Evolutionary conservation across 352 stramenopile species (phyloP), one percentile per base, ranked within the genome.

Genomic region (Globisporangium uncinulatum): DNA sequence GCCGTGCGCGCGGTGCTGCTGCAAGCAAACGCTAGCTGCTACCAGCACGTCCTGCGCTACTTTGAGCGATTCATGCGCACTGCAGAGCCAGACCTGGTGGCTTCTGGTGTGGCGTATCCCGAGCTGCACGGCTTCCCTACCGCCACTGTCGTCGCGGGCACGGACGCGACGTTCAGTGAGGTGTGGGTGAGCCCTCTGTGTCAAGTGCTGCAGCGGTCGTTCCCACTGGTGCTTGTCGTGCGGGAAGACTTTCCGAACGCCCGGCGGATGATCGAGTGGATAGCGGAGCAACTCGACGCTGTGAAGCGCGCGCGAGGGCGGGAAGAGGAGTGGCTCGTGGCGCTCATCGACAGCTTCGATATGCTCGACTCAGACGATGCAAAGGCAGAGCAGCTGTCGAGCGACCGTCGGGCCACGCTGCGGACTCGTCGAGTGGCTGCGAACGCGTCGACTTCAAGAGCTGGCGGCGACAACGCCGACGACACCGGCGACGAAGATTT

Each of bases 171-270:
- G 29, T 84, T 82, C 29, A 89, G 77, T 54, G 79, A 89, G 34
- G 64, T 92, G 50, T 94, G 84, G 84, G 74, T 89, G 37, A 60
- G 72, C 31, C 84, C 84, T 32, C 57, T 94, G 4, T 79, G 66
- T 51, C 83, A 77, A 20, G 79, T 81, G 44, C 63, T 94, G 46
- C 68, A 86, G 53, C 76, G 74, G 19, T 85, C 78, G 17, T 94
- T 94, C 50, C 80, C 84, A 29, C 44, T 87, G 6, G 73, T 83
- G 51, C 57, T 92, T 8, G 49, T 81, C 24, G 53, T 86, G n/a
- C 73, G 59, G 8, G 70, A 80, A 20, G 70, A 89, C n/a, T 66
- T 86, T 8, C 46, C 54, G 14, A 86, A 70, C 47, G 82, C 76
- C n/a, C 61, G 84, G 10, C 61, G 69, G 13, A 62, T 91, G 29